These are phyloP conservation scores for Mitragyna speciosa DNA, from an alignment of 257 asterid species.

Conservation along the genomic window DNA sequence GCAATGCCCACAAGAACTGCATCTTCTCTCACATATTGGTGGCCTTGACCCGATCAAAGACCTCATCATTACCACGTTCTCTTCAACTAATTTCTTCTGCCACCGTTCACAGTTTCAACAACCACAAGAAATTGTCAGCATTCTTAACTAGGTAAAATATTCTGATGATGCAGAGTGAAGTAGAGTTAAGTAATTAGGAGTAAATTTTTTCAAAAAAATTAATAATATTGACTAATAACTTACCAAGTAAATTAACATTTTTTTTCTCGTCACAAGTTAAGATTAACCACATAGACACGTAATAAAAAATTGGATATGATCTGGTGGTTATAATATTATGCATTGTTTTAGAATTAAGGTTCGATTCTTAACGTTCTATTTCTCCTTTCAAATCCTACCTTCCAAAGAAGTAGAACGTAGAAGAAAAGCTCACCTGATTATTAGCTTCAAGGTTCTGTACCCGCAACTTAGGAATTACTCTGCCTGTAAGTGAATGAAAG, in stretches of 20 bases:
- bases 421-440: slow-evolving; percentile 34
- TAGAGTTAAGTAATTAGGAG: too few species aligned
- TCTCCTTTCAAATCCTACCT: too few species aligned
- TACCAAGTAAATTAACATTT: background rate
- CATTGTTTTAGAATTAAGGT: background rate
- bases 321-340: too few species aligned
- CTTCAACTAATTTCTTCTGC: slow-evolving; percentile 31
- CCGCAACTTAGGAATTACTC: slow-evolving; percentile 32
- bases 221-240: background rate
- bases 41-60: slow-evolving; percentile 71
- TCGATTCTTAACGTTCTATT: background rate
- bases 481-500: slow-evolving; percentile 40
- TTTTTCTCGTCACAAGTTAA: too few species aligned
- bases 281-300: too few species aligned
- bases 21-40: slow-evolving; percentile 59
- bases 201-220: background rate
- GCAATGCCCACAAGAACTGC: slow-evolving; percentile 56
- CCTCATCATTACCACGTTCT: slow-evolving; percentile 33
- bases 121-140: background rate
- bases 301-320: too few species aligned
- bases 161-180: too few species aligned
- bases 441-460: background rate
- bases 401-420: background rate
- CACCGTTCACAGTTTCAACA: background rate
- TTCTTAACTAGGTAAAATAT: background rate